phyloP scores from a whole-genome alignment of 2,329 filamentous ascomycete species.

The Thermothelomyces thermophilus region DNA sequence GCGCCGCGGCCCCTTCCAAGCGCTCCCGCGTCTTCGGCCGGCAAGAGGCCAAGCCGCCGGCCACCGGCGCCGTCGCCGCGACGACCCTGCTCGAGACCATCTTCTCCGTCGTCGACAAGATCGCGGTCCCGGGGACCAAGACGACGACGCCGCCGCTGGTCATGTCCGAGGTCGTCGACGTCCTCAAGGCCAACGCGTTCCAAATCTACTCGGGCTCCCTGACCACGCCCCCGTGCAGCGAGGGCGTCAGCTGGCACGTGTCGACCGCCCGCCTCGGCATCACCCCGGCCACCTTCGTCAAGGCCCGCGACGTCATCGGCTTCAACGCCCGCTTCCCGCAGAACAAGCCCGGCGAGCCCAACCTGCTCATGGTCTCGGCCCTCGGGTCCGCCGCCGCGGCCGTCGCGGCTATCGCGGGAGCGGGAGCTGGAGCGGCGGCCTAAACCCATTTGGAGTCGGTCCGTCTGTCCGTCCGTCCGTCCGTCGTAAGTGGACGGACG shows the following conservation, averaged over 20 bases:
- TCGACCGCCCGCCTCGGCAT: conserved; percentile 37
- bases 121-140: conserved; percentile 37
- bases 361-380: conserved; percentile 29
- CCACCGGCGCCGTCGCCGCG: conserved; percentile 27
- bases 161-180: conserved; percentile 38
- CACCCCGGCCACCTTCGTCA: conserved; percentile 33
- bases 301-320: conserved; percentile 38
- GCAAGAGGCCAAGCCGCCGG: conserved; percentile 9
- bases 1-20: conserved; percentile 18
- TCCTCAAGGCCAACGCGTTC: conserved; percentile 33
- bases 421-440: background rate
- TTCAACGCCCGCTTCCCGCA: conserved; percentile 44
- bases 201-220: conserved; percentile 42
- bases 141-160: conserved; percentile 36
- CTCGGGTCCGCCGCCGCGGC: conserved; percentile 13
- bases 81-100: conserved; percentile 42
- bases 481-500: no score
- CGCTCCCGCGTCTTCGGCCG: conserved; percentile 12
- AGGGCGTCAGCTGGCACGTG: conserved; percentile 43
- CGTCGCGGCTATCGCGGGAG: conserved; percentile 5
- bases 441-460: no score
- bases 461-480: no score
- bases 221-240: conserved; percentile 44
- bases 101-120: conserved; percentile 36
- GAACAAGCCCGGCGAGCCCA: conserved; percentile 35